Evolutionary conservation across 2,329 filamentous ascomycete species (phyloP).

Genomic region (Trichocomaceae sp.): DNA sequence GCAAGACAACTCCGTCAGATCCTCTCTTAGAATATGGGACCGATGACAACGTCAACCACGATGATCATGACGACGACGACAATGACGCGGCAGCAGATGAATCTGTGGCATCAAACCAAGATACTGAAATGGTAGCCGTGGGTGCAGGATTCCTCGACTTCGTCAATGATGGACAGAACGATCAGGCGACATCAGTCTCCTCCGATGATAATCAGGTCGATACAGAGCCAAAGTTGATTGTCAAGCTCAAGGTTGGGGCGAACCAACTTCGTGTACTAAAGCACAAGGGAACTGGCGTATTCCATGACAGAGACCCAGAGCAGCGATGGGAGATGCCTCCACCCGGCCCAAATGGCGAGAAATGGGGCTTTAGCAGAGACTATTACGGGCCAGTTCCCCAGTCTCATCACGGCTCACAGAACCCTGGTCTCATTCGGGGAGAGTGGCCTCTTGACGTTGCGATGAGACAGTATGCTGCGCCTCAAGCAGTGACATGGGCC

Average conservation of each 20-base stretch:
- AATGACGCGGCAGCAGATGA: background rate
- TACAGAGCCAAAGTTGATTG: background rate
- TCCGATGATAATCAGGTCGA: background rate
- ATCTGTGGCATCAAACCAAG: background rate
- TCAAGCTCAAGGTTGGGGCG: constrained; percentile 7
- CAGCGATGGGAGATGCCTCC: constrained; percentile 9
- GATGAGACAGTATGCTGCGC: constrained; percentile 13
- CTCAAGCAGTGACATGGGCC: constrained; percentile 11
- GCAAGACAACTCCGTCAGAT: constrained; percentile 8
- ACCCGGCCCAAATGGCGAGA: constrained; percentile 4
- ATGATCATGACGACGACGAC: constrained; percentile 7
- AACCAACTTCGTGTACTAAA: constrained; percentile 1
- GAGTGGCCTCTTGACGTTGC: constrained; percentile 12
- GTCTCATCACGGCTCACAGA: constrained; percentile 4
- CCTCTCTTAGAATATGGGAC: constrained; percentile 3
- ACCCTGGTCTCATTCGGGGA: constrained; percentile 11
- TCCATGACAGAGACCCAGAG: constrained; percentile 12
- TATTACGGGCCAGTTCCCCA: constrained; percentile 11
- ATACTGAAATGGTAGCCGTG: constrained; percentile 1
- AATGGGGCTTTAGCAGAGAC: constrained; percentile 13
- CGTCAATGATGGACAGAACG: background rate
- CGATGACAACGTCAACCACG: constrained; percentile 8
- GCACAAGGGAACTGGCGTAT: constrained; percentile 12
- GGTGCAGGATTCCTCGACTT: constrained; percentile 12
- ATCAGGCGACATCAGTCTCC: background rate